These are phyloP conservation scores for Fusarium armeniacum DNA, from an alignment of 2,329 filamentous ascomycete genomes.

Conservation along the genomic window DNA sequence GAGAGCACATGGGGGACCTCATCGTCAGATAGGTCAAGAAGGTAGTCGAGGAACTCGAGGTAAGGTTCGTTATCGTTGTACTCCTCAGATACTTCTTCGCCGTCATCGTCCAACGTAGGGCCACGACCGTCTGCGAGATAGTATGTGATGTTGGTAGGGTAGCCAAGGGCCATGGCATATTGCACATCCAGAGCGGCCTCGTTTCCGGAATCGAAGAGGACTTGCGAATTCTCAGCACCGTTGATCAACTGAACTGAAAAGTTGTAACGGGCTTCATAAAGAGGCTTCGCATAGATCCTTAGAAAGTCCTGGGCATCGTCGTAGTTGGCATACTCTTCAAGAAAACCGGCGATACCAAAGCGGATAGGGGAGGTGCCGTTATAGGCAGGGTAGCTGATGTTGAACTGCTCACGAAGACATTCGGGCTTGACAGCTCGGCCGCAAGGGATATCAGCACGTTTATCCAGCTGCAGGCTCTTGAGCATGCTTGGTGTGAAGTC, in stretches of 20 bases:
- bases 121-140: constrained; percentile 63
- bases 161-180: constrained; percentile 62
- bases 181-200: constrained; percentile 66
- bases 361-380: constrained; percentile 54
- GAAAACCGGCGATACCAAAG: constrained; percentile 64
- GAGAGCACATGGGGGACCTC: constrained; percentile 69
- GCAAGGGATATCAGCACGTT: constrained; percentile 51
- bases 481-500: constrained; percentile 22
- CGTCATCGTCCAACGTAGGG: constrained; percentile 57
- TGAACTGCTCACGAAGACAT: constrained; percentile 63
- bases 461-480: constrained; percentile 26
- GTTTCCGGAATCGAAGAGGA: constrained; percentile 54
- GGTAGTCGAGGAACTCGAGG: constrained; percentile 65
- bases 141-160: constrained; percentile 61
- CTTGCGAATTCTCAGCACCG: constrained; percentile 61
- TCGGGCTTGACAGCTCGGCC: constrained; percentile 53
- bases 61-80: constrained; percentile 68
- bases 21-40: constrained; percentile 61
- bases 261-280: constrained; percentile 56
- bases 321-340: constrained; percentile 63
- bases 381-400: constrained; percentile 56
- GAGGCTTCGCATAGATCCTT: constrained; percentile 53
- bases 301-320: constrained; percentile 60
- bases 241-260: constrained; percentile 60
- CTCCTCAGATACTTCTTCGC: constrained; percentile 52